A percentile compares a stretch with the other conserved stretches of the same genome.
Conservation (phyloP, 805 yeast species). For the Starmerella potacharoeniae region DNA sequence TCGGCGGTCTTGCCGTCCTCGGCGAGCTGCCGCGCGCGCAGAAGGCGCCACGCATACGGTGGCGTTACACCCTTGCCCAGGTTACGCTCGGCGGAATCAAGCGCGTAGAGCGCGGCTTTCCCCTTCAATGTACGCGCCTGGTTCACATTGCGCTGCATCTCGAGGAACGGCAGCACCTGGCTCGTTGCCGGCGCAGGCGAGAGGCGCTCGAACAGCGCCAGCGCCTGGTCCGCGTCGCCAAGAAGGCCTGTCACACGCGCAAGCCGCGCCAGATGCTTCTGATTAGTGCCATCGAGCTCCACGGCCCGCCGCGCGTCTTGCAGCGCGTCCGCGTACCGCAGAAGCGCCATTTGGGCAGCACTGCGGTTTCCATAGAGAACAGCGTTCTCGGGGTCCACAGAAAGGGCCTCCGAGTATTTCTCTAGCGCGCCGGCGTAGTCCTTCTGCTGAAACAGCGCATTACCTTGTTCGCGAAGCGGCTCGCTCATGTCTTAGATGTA, state of each 20-base stretch:
- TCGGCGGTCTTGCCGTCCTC: slow-evolving; percentile 27
- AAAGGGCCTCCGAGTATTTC: slow-evolving; percentile 30
- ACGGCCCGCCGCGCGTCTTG: slow-evolving; percentile 28
- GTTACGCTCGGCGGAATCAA: slow-evolving; percentile 30
- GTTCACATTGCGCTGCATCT: slow-evolving; percentile 29
- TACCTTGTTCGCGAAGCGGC: slow-evolving; percentile 30
- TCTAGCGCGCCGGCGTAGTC: slow-evolving; percentile 27
- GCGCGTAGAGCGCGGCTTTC: slow-evolving; percentile 29
- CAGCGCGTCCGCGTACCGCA: slow-evolving; percentile 28
- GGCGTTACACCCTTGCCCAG: slow-evolving; percentile 28
- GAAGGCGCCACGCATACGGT: slow-evolving; percentile 30
- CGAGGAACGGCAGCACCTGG: slow-evolving; percentile 27
- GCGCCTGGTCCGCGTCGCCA: slow-evolving; percentile 30
- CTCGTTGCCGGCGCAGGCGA: slow-evolving; percentile 17
- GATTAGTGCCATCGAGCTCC: slow-evolving; percentile 25
- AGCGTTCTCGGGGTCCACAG: slow-evolving; percentile 29
- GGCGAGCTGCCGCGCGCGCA: slow-evolving; percentile 26
- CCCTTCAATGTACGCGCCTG: slow-evolving; percentile 29
- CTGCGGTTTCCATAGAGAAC: slow-evolving; percentile 32
- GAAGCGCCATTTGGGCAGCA: slow-evolving; percentile 31
- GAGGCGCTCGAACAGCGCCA: slow-evolving; percentile 23
- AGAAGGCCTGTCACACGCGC: slow-evolving; percentile 29
- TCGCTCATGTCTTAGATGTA: slow-evolving; percentile 16
- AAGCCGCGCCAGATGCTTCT: slow-evolving; percentile 29
- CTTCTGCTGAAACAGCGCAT: slow-evolving; percentile 30